Conservation (phyloP, 768 basidiomycete species). For the Exidia glandulosa region DNA sequence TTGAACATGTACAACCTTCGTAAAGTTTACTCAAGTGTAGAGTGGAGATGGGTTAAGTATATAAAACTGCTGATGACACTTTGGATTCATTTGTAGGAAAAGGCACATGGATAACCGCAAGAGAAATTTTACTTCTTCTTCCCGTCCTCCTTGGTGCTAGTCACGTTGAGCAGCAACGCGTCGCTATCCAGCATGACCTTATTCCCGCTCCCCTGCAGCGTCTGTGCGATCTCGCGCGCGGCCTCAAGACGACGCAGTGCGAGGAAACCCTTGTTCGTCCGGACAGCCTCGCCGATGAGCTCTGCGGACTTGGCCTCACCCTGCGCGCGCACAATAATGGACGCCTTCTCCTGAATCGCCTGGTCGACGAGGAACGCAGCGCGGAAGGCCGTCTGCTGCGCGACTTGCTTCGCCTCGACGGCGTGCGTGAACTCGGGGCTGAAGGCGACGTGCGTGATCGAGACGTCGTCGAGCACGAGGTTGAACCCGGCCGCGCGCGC, state of each 20-base stretch:
- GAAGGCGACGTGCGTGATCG: slow-evolving; percentile 98
- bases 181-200: slow-evolving; percentile 94
- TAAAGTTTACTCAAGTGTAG: too few species aligned
- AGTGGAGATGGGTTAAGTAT: too few species aligned
- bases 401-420: slow-evolving; percentile 92
- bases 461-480: slow-evolving; percentile 92
- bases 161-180: slow-evolving; percentile 80
- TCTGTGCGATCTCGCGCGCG: slow-evolving; percentile 84
- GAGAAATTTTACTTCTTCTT: too few species aligned
- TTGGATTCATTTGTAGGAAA: too few species aligned
- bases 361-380: slow-evolving; percentile 98
- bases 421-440: slow-evolving; percentile 96
- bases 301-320: slow-evolving; percentile 95
- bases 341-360: slow-evolving; percentile 95
- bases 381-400: slow-evolving; percentile 97
- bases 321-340: slow-evolving; percentile 93
- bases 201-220: slow-evolving; percentile 75
- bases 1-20: too few species aligned
- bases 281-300: slow-evolving; percentile 91
- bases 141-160: too few species aligned
- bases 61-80: too few species aligned
- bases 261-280: slow-evolving; percentile 93
- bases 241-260: slow-evolving; percentile 90
- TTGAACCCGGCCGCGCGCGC: slow-evolving; percentile 79
- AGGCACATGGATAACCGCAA: too few species aligned